These are phyloP conservation scores for Curvularia spicifera DNA, from an alignment of 2,329 filamentous ascomycete species.

Conservation along the genomic window DNA sequence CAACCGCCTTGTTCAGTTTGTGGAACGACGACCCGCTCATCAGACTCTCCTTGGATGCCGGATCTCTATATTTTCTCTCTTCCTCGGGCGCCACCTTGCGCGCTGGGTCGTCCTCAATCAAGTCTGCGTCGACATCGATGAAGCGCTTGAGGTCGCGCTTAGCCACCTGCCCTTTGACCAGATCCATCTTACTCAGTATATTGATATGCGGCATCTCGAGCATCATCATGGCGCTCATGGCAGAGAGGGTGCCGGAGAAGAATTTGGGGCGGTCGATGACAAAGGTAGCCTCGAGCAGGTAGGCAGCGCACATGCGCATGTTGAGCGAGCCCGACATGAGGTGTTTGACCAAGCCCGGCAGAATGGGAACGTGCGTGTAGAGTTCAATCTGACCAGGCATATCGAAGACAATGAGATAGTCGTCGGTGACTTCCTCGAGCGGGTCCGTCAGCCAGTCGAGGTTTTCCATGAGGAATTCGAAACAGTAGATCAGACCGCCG, in stretches of 20 bases:
- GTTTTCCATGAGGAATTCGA: conserved; percentile 94
- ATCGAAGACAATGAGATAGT: conserved; percentile 97
- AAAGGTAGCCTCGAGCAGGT: conserved; percentile 94
- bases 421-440: conserved; percentile 84
- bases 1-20: conserved; percentile 84
- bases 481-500: conserved; percentile 93
- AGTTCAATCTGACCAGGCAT: conserved; percentile 99
- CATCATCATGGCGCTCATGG: conserved; percentile 99
- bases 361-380: conserved; percentile 93
- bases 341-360: conserved; percentile 82
- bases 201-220: conserved; percentile 97
- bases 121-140: conserved; percentile 79
- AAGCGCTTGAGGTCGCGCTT: conserved; percentile 91
- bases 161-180: conserved; percentile 86
- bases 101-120: conserved; percentile 81
- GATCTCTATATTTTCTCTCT: conserved; percentile 63
- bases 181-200: conserved; percentile 96
- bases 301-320: conserved; percentile 89
- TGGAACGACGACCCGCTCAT: conserved; percentile 85
- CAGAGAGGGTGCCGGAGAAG: conserved; percentile 92
- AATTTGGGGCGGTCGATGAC: conserved; percentile 96
- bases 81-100: conserved; percentile 53
- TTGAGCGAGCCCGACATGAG: conserved; percentile 83
- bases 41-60: conserved; percentile 69
- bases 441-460: conserved; percentile 88